Percentiles rank a stretch among this genome's conserved stretches.
These are phyloP conservation scores for Alternaria solani DNA, from an alignment of 2,329 filamentous ascomycete genomes.

Conservation along the genomic window DNA sequence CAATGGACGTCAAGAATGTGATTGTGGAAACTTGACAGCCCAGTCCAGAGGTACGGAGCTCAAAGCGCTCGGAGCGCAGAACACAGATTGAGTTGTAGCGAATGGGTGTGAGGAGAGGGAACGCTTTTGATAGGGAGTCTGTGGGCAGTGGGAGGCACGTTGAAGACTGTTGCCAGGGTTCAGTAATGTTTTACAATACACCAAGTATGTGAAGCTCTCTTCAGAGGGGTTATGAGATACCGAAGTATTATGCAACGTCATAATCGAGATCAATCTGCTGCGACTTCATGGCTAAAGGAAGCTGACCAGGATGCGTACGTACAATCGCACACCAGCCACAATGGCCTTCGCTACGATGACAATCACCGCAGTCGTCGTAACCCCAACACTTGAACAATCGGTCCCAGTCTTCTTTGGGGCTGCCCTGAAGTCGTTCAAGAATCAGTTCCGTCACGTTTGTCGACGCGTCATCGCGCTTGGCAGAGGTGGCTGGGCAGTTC, in stretches of 20 bases:
- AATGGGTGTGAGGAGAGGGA: slow-evolving; percentile 53
- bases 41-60: slow-evolving; percentile 54
- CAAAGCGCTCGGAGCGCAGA: slow-evolving; percentile 53
- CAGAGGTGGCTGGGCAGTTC: slow-evolving; percentile 22
- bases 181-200: not conserved
- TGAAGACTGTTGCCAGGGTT: slow-evolving; percentile 40
- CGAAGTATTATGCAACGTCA: not conserved
- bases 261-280: not conserved
- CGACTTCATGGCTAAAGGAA: not conserved
- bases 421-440: slow-evolving; percentile 34
- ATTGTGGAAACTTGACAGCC: slow-evolving; percentile 59
- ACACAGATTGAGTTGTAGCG: slow-evolving; percentile 48
- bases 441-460: slow-evolving; percentile 37
- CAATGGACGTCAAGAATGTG: slow-evolving; percentile 54
- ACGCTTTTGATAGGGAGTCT: slow-evolving; percentile 47
- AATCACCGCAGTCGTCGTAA: slow-evolving; percentile 48
- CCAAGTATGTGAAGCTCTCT: not conserved
- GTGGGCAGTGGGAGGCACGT: slow-evolving; percentile 55
- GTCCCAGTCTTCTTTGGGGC: slow-evolving; percentile 42
- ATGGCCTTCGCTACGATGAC: slow-evolving; percentile 42
- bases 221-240: not conserved
- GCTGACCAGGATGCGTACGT: slow-evolving; percentile 22
- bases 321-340: slow-evolving; percentile 58
- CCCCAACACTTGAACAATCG: slow-evolving; percentile 47
- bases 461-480: slow-evolving; percentile 8